These are phyloP conservation scores for Striga asiatica DNA, from an alignment of 257 asterid species.

Conservation along the genomic window DNA sequence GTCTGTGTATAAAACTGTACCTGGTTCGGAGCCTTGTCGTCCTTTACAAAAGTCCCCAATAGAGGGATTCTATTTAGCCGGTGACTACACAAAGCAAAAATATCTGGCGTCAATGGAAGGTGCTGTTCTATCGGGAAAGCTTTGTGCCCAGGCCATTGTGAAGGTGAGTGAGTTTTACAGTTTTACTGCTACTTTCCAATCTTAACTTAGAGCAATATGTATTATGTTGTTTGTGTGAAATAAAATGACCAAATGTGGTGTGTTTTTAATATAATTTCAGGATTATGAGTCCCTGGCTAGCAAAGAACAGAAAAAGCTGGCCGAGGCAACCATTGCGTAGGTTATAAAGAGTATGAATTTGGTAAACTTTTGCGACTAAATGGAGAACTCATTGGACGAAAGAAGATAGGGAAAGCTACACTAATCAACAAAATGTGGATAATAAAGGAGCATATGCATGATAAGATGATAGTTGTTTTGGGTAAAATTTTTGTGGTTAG, in stretches of 20 bases:
- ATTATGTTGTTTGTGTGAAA: too few relatives aligned
- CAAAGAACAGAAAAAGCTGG: constrained; percentile 24
- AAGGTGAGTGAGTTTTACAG: too few relatives aligned
- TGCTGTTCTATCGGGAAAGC: constrained; percentile 91
- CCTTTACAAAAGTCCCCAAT: constrained; percentile 89
- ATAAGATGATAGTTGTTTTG: background rate
- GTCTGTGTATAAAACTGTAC: constrained; percentile 90
- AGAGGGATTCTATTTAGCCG: constrained; percentile 86
- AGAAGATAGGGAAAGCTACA: too few relatives aligned
- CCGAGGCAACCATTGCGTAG: constrained; percentile 31
- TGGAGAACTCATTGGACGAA: background rate
- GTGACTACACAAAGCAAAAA: constrained; percentile 95
- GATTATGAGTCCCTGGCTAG: constrained; percentile 43
- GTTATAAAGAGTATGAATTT: background rate
- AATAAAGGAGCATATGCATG: background rate
- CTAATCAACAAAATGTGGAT: background rate
- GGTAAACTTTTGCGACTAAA: background rate
- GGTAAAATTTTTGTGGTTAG: background rate
- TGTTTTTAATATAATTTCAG: too few relatives aligned
- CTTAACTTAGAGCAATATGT: too few relatives aligned
- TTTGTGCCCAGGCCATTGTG: constrained; percentile 90
- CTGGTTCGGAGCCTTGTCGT: constrained; percentile 88
- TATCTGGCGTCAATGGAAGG: constrained; percentile 99
- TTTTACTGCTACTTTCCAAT: too few relatives aligned
- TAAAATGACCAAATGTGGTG: too few relatives aligned